phyloP scores from a whole-genome alignment of 1,139 yeast genomes.

The Diutina neorugosa region DNA sequence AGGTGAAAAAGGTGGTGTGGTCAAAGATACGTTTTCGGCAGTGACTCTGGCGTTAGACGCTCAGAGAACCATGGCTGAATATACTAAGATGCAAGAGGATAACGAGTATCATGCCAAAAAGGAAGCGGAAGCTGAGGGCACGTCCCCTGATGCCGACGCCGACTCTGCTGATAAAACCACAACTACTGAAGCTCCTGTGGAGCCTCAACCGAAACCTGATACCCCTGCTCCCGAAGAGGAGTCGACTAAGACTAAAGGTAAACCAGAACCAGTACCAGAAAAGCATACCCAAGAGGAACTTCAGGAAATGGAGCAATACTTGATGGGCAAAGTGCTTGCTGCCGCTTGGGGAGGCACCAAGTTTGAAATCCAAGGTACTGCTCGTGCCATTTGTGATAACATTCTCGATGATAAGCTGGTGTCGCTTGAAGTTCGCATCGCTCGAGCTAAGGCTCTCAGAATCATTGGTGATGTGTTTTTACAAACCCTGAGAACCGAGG shows the following conservation, averaged over 20 bases:
- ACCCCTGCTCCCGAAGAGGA: background rate
- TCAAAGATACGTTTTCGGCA: constrained; percentile 79
- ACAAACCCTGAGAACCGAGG: constrained; percentile 56
- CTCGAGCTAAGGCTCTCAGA: constrained; percentile 70
- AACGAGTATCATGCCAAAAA: constrained; percentile 35
- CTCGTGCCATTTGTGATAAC: constrained; percentile 74
- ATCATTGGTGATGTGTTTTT: constrained; percentile 67
- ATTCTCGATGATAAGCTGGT: constrained; percentile 57
- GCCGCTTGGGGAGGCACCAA: constrained; percentile 97
- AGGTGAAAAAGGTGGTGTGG: constrained; percentile 77
- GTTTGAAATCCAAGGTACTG: constrained; percentile 80
- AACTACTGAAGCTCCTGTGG: background rate
- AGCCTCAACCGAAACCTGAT: no score
- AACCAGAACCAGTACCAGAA: constrained; percentile 8
- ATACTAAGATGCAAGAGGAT: constrained; percentile 56
- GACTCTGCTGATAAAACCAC: background rate
- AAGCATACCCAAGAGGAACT: constrained; percentile 70
- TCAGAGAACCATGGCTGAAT: constrained; percentile 75
- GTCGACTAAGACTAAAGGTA: background rate
- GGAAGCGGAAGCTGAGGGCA: constrained; percentile 20
- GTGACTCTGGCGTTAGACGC: constrained; percentile 84
- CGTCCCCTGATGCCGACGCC: constrained; percentile 16
- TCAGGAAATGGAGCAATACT: constrained; percentile 74
- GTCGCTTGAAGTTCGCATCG: constrained; percentile 41
- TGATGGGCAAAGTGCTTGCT: constrained; percentile 83